Percentiles rank a stretch among this genome's conserved stretches.
Evolutionary conservation across 345 rosid species (phyloP).

Genomic region (Gossypium anomalum): DNA sequence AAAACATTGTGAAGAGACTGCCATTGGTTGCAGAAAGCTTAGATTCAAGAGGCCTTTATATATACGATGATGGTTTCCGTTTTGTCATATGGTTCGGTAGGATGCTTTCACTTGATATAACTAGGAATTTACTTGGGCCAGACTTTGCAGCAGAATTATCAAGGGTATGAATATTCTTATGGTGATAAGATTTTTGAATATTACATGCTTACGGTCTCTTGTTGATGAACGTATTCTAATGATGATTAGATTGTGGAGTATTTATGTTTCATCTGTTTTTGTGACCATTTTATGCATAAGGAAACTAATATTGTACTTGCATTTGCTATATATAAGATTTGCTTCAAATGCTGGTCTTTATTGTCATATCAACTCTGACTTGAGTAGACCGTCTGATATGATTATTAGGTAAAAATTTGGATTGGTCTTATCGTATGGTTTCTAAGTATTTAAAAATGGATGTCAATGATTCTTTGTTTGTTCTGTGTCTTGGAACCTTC

Average conservation of each 20-base stretch:
- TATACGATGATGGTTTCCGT: constrained; percentile 84
- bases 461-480: too few species aligned
- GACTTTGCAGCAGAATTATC: constrained; percentile 89
- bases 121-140: constrained; percentile 73
- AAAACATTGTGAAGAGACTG: constrained; percentile 40
- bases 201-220: not conserved
- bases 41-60: constrained; percentile 90
- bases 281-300: not conserved
- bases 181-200: not conserved
- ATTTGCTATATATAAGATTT: not conserved
- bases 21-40: constrained; percentile 81
- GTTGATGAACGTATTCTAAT: not conserved
- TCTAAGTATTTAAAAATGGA: too few species aligned
- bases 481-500: too few species aligned
- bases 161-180: constrained; percentile 42
- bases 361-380: too few species aligned
- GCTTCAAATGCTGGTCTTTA: not conserved
- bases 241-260: not conserved
- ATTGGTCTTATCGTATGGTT: too few species aligned
- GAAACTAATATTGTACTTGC: not conserved
- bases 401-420: too few species aligned
- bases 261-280: not conserved
- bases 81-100: constrained; percentile 90
- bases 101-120: constrained; percentile 84
- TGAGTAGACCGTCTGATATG: too few species aligned